Evolutionary conservation across 2,329 filamentous ascomycete genomes (phyloP).

Genomic region (Pezizomycotina sp.): DNA sequence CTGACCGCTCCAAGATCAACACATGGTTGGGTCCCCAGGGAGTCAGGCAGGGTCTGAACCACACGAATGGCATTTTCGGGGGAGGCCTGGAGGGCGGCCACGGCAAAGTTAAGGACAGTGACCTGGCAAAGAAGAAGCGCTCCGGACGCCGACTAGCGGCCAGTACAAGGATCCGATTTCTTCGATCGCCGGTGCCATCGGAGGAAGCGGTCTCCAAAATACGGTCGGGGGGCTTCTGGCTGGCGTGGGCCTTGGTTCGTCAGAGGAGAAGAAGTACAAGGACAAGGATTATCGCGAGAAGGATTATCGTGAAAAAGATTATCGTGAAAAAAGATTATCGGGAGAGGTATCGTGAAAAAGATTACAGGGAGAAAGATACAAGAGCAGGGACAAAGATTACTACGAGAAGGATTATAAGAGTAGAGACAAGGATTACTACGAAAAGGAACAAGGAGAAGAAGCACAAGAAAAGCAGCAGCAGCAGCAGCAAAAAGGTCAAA

Average conservation of each 20-base stretch:
- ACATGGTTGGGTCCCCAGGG: constrained; percentile 64
- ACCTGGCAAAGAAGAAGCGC: constrained; percentile 23
- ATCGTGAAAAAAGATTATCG: constrained; percentile 3
- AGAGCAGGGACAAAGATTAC: constrained; percentile 18
- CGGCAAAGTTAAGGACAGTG: constrained; percentile 22
- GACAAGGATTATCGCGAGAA: constrained; percentile 10
- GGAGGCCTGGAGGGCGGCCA: constrained; percentile 23
- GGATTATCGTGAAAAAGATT: constrained; percentile 1
- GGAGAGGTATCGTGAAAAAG: constrained; percentile 9
- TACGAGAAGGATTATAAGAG: constrained; percentile 9
- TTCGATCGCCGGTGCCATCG: constrained; percentile 18
- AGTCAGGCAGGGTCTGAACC: constrained; percentile 69
- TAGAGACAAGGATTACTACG: constrained; percentile 16
- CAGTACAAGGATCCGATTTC: constrained; percentile 18
- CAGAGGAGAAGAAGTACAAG: constrained; percentile 15
- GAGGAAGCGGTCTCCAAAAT: constrained; percentile 19
- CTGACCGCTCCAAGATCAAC: constrained; percentile 52
- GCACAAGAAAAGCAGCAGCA: constrained; percentile 11
- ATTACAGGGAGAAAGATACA: constrained; percentile 11
- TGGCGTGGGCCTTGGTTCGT: constrained; percentile 9
- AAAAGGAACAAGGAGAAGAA: constrained; percentile 17
- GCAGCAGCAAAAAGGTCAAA: constrained; percentile 15
- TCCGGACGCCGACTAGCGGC: no score
- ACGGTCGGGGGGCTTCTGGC: constrained; percentile 20
- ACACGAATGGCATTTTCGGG: constrained; percentile 32